Evolutionary conservation across 352 stramenopile genomes (phyloP), one percentile per base, ranked within the genome.

Genomic region (Globisporangium nagaii): DNA sequence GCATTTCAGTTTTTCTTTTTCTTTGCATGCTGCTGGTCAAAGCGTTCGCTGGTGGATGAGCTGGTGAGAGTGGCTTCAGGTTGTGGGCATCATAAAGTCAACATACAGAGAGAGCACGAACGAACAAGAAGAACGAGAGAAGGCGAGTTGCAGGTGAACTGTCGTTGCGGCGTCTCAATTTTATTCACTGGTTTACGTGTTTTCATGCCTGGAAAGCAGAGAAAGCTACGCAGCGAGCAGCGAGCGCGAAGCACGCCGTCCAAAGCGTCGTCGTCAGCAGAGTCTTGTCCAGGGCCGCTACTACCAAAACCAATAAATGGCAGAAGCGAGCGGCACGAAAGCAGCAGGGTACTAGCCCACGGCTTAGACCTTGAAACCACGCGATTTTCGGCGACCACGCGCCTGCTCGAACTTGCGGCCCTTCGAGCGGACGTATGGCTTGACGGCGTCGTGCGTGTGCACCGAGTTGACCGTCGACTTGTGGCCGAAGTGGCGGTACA

Each of bases 401-500:
- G 97, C 97, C 60, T 86, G 95, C 84, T 99, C 97, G 85, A 99
- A 99, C 85, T 99, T 99, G 83, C 97, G 90, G 72, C 97, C 97
- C 73, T 98, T 99, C 65, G 83, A 96, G 74, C 96, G 96, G 56
- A 99, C 96, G 75, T 98, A 99, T 47, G 97, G 97, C 88, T 99
- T 99, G 85, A 98, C 96, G 73, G 87, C 74, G 85, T 97, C 85
- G 90, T 99, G 96, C 30, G 96, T 99, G 86, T 99, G 94, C 56
- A 98, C 89, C 70, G 97, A 98, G 79, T 96, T 96, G 73, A 98
- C 90, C 34, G 91, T 96, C 62, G 92, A 97, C 61, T 86, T 87
- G 84, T 99, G 96, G 73, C 97, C 97, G 75, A 99, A 99, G 93
- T 99, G 96, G 62, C 87, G 87, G 74, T 98, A 90, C 70, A 98